These are phyloP conservation scores for Cercospora sp. DNA, from an alignment of 2,329 filamentous ascomycete genomes.

Conservation along the genomic window DNA sequence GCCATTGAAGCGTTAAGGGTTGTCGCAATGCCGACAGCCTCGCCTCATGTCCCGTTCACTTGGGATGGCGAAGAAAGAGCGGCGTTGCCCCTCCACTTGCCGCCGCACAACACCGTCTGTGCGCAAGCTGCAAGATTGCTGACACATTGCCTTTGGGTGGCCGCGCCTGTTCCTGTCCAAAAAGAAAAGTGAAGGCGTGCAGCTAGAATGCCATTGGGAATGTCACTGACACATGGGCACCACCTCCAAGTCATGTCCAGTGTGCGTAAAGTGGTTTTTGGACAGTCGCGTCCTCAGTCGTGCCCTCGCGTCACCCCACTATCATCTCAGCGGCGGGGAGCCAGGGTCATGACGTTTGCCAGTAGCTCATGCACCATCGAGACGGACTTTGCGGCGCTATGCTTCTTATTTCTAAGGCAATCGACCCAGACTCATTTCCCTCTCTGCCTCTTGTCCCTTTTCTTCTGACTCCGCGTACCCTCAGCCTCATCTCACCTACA, in stretches of 20 bases:
- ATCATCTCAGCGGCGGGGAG: neutral
- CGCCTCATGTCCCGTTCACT: neutral
- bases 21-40: neutral
- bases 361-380: neutral
- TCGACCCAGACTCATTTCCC: neutral
- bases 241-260: constrained; percentile 12
- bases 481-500: neutral
- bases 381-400: constrained; percentile 6
- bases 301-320: neutral
- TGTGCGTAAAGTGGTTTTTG: neutral
- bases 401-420: constrained; percentile 12
- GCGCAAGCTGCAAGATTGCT: neutral
- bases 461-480: neutral
- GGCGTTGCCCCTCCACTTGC: neutral
- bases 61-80: neutral
- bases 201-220: neutral
- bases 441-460: neutral
- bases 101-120: neutral
- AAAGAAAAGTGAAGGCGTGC: neutral
- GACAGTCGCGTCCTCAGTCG: neutral
- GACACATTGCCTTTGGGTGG: neutral
- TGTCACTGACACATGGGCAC: constrained; percentile 10
- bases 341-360: constrained; percentile 9
- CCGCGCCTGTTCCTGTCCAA: neutral
- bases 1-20: neutral